phyloP scores from a whole-genome alignment of 2,329 filamentous ascomycete genomes.

The Emergomyces orientalis region DNA sequence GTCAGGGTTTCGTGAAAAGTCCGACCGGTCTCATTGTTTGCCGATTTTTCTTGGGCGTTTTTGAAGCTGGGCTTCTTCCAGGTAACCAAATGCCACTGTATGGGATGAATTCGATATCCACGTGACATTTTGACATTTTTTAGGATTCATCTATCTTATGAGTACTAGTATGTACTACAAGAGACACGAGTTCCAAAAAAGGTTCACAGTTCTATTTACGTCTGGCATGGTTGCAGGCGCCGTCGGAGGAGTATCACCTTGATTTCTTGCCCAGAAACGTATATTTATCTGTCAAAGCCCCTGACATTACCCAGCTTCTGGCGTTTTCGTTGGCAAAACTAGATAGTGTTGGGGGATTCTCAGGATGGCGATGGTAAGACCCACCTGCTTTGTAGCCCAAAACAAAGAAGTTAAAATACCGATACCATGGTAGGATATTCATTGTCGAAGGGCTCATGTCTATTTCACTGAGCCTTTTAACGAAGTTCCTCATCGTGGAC shows the following conservation, averaged over 20 bases:
- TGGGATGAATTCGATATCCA: background rate
- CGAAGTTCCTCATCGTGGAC: conserved; percentile 43
- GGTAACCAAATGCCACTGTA: conserved; percentile 16
- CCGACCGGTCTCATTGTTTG: conserved; percentile 33
- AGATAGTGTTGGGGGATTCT: conserved; percentile 33
- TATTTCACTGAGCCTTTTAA: conserved; percentile 37
- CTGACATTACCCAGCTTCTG: conserved; percentile 33
- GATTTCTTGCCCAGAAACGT: conserved; percentile 4
- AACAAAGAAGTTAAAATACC: background rate
- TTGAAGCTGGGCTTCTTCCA: conserved; percentile 33
- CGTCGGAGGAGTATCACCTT: conserved; percentile 26
- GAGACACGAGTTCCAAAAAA: conserved; percentile 34
- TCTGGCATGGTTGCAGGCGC: conserved; percentile 33
- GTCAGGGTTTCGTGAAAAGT: conserved; percentile 33
- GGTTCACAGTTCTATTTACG: conserved; percentile 29
- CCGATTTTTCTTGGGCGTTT: conserved; percentile 28
- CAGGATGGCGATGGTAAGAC: conserved; percentile 34
- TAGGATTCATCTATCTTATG: conserved; percentile 28
- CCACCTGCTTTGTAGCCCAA: too few relatives aligned
- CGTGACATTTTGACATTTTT: background rate
- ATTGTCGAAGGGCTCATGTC: conserved; percentile 43
- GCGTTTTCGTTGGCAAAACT: conserved; percentile 36
- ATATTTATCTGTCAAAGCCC: background rate
- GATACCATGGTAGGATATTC: conserved; percentile 28
- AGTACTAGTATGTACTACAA: conserved; percentile 33